phyloP scores from a whole-genome alignment of 116 monocot genomes.

The Dioscorea cayenensis region DNA sequence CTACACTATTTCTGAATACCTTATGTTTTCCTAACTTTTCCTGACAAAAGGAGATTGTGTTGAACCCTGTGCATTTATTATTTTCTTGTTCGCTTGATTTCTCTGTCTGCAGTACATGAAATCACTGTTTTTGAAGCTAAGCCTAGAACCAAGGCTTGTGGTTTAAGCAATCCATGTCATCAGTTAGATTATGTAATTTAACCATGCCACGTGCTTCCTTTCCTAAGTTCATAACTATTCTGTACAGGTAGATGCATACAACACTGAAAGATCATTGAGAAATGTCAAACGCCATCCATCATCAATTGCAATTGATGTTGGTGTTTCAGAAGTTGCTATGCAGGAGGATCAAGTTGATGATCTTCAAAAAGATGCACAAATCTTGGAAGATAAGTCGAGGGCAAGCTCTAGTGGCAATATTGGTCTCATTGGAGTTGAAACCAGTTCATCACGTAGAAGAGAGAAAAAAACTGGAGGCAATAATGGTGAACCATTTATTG shows the following conservation, averaged over 20 bases:
- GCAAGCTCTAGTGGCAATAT: slow-evolving; percentile 4
- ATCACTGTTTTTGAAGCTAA: neutral
- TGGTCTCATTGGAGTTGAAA: slow-evolving; percentile 1
- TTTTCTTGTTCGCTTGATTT: neutral
- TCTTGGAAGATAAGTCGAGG: slow-evolving; percentile 9
- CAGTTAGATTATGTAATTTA: neutral
- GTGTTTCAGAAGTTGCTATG: slow-evolving; percentile 31
- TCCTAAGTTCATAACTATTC: neutral
- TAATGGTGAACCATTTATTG: slow-evolving; percentile 18
- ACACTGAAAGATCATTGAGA: slow-evolving; percentile 38
- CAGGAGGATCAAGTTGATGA: slow-evolving; percentile 21
- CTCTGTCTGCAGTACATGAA: too few species aligned
- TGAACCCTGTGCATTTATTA: neutral
- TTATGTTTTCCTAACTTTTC: neutral
- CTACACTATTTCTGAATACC: neutral
- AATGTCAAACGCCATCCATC: slow-evolving; percentile 50
- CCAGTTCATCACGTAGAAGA: slow-evolving; percentile 6
- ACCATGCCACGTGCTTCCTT: neutral
- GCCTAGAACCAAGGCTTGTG: neutral
- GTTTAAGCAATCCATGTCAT: neutral
- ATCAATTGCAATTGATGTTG: slow-evolving; percentile 23
- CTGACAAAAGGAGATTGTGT: neutral
- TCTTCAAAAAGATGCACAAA: slow-evolving; percentile 6
- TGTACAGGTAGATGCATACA: slow-evolving; percentile 39
- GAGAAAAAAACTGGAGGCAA: slow-evolving; percentile 3